These are phyloP conservation scores for Globisporangium nodosum DNA, from an alignment of 352 stramenopile species.

Conservation along the genomic window DNA sequence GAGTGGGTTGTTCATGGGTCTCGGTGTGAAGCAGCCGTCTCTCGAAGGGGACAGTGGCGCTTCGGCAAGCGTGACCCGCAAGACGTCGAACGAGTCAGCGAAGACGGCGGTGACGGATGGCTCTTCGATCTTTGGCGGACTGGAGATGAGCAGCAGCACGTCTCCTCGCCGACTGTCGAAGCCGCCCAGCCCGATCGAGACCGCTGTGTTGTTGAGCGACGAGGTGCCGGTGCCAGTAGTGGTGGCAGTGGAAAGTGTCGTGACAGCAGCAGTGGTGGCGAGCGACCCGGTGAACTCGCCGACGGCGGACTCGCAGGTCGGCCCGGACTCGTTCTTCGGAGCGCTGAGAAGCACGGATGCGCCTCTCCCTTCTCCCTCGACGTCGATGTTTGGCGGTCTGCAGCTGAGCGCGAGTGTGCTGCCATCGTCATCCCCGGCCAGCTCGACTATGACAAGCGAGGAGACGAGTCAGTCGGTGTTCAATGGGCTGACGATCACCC, in stretches of 20 bases:
- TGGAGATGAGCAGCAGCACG: constrained; percentile 4
- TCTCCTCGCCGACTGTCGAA: not conserved
- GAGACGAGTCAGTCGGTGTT: constrained; percentile 9
- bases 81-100: not conserved
- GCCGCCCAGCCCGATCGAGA: constrained; percentile 1
- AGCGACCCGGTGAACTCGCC: not conserved
- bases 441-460: constrained; percentile 2
- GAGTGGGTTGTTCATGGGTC: constrained; percentile 25
- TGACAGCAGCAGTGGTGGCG: not conserved
- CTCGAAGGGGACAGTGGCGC: constrained; percentile 5
- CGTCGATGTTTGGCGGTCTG: constrained; percentile 31
- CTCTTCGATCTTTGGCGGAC: constrained; percentile 35
- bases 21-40: constrained; percentile 17
- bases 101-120: constrained; percentile 1
- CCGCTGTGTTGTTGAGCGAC: not conserved
- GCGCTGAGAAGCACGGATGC: constrained; percentile 5
- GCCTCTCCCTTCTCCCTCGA: not conserved
- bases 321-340: constrained; percentile 38
- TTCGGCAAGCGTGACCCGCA: not conserved
- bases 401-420: constrained; percentile 27
- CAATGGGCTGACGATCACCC: constrained; percentile 7
- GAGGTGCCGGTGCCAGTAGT: not conserved
- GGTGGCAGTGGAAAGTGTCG: too few species aligned
- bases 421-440: constrained; percentile 1
- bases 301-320: not conserved